Conservation (phyloP, 176 grass and related monocot genomes). For the Avena insularis region DNA sequence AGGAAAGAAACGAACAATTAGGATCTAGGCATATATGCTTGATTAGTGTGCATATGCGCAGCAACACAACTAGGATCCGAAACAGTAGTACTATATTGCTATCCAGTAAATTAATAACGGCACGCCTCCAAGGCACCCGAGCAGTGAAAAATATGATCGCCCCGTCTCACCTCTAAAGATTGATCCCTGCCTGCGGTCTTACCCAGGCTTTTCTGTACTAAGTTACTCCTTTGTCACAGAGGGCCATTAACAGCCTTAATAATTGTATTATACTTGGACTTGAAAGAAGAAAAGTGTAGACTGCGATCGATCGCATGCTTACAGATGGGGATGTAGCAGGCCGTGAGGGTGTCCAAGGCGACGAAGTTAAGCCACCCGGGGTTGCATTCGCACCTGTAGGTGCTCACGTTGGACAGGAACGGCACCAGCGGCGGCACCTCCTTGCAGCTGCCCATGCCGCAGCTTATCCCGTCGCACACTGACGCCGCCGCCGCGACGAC, state of each 20-base stretch:
- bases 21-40: too few species aligned
- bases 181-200: too few species aligned
- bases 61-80: too few species aligned
- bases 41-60: too few species aligned
- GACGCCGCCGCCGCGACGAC: background rate
- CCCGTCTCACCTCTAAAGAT: too few species aligned
- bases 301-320: background rate
- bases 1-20: background rate
- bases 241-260: too few species aligned
- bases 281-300: background rate
- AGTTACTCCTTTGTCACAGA: too few species aligned
- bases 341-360: background rate
- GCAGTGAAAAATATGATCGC: too few species aligned
- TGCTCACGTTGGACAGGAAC: background rate
- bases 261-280: background rate
- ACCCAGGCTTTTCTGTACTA: too few species aligned
- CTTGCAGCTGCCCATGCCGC: slow-evolving; percentile 39
- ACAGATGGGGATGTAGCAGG: slow-evolving; percentile 48
- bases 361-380: slow-evolving; percentile 23
- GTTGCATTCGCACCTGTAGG: slow-evolving; percentile 38
- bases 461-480: slow-evolving; percentile 26
- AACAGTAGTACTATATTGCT: too few species aligned
- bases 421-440: background rate
- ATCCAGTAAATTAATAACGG: too few species aligned
- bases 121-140: too few species aligned